Evolutionary conservation across 1,284 basidiomycete genomes (phyloP).

Genomic region (Malassezia furfur): DNA sequence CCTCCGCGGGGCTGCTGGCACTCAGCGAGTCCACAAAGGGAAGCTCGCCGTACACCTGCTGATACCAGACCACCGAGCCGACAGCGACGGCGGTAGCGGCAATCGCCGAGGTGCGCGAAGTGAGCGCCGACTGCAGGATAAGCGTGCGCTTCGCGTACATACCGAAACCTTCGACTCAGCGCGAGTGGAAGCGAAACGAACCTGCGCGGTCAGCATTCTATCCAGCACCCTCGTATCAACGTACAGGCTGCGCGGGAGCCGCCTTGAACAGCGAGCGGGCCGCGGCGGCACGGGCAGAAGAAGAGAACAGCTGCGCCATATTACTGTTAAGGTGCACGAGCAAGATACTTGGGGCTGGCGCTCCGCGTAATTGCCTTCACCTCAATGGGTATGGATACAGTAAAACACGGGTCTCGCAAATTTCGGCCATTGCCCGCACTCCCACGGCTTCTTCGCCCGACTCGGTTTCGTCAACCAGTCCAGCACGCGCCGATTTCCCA

Average conservation of each 20-base stretch:
- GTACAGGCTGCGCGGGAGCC: constrained; percentile 14
- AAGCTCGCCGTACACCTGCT: constrained; percentile 72
- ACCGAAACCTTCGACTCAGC: constrained; percentile 24
- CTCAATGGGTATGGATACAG: constrained; percentile 16
- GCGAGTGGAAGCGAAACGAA: constrained; percentile 36
- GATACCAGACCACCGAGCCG: constrained; percentile 90
- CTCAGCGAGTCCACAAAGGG: constrained; percentile 38
- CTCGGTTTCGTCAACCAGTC: constrained; percentile 5
- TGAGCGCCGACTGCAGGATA: constrained; percentile 50
- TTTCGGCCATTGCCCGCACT: constrained; percentile 11
- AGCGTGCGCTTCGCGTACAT: constrained; percentile 2
- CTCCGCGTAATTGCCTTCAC: constrained; percentile 14
- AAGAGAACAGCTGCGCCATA: constrained; percentile 19
- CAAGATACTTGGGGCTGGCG: not conserved
- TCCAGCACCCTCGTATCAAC: not conserved
- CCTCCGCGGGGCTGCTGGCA: constrained; percentile 56
- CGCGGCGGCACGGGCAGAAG: constrained; percentile 10
- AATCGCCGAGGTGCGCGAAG: constrained; percentile 68
- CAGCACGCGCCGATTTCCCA: constrained; percentile 11
- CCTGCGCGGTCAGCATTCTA: constrained; percentile 15
- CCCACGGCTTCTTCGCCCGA: constrained; percentile 6
- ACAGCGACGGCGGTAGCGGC: constrained; percentile 69
- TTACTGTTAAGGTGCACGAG: not conserved
- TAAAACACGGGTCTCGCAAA: constrained; percentile 15
- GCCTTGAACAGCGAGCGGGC: constrained; percentile 8